A percentile compares a stretch with the other conserved stretches of the same genome.
These are phyloP conservation scores for Hyphopichia burtonii DNA, from an alignment of 1,139 yeast genomes.

Conservation along the genomic window DNA sequence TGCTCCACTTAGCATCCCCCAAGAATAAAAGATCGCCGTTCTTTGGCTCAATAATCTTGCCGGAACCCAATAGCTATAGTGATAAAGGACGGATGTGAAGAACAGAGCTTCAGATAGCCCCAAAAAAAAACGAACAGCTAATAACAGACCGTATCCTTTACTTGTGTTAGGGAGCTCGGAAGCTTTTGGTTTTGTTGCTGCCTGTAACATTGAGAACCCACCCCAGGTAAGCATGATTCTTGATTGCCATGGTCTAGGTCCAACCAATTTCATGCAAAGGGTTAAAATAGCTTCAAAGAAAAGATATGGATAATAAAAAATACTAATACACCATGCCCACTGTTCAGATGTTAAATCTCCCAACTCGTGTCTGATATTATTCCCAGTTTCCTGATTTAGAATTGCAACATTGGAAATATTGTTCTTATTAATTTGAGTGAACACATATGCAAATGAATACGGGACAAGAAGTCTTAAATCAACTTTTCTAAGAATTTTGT, in stretches of 20 bases:
- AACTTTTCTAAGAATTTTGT: constrained; percentile 9
- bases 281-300: constrained; percentile 10
- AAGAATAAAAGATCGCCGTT: constrained; percentile 13
- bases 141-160: constrained; percentile 16
- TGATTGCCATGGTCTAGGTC: constrained; percentile 10
- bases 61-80: constrained; percentile 13
- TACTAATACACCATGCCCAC: constrained; percentile 16
- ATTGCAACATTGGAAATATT: constrained; percentile 16
- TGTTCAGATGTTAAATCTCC: constrained; percentile 11
- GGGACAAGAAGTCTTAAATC: constrained; percentile 11
- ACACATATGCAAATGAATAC: constrained; percentile 13
- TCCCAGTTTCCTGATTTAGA: constrained; percentile 12
- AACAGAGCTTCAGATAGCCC: constrained; percentile 28
- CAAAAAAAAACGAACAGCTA: constrained; percentile 22
- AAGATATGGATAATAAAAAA: constrained; percentile 10
- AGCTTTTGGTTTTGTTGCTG: constrained; percentile 8
- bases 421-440: constrained; percentile 12
- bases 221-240: constrained; percentile 14
- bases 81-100: constrained; percentile 19
- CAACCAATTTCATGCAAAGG: constrained; percentile 8
- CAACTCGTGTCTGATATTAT: constrained; percentile 13
- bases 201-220: constrained; percentile 11
- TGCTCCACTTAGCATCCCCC: constrained; percentile 14
- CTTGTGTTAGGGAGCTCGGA: too few relatives aligned
- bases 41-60: constrained; percentile 14